phyloP scores from a whole-genome alignment of 2,329 filamentous ascomycete genomes.

The Sordariomycetes sp. region DNA sequence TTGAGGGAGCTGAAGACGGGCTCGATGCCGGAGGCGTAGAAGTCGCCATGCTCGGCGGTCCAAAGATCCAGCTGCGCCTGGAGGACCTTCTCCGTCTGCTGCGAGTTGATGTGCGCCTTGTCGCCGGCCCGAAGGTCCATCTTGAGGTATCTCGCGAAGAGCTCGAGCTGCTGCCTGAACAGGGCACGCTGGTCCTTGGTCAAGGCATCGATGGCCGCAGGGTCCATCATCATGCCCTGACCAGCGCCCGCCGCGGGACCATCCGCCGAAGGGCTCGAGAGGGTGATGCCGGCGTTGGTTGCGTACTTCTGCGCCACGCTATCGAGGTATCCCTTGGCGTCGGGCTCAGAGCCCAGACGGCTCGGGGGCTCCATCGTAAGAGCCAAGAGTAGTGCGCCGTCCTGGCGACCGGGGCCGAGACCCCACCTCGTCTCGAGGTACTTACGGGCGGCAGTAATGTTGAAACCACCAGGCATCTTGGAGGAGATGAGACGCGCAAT shows the following conservation, averaged over 20 bases:
- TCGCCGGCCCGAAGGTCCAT: conserved; percentile 94
- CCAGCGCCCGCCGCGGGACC: conserved; percentile 56
- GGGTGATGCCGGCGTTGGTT: conserved; percentile 64
- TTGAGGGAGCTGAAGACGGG: conserved; percentile 89
- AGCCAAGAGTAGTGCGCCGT: conserved; percentile 76
- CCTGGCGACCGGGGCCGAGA: conserved; percentile 72
- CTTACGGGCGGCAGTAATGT: conserved; percentile 90
- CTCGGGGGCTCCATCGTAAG: conserved; percentile 86
- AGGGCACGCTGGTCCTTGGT: conserved; percentile 93
- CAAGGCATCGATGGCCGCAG: conserved; percentile 86
- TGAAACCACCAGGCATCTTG: conserved; percentile 99
- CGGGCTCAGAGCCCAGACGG: conserved; percentile 76
- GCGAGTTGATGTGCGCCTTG: conserved; percentile 75
- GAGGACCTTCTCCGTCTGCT: conserved; percentile 75
- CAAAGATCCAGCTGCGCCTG: conserved; percentile 92
- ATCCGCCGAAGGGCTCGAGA: conserved; percentile 63
- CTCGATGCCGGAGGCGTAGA: conserved; percentile 89
- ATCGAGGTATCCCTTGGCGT: conserved; percentile 88
- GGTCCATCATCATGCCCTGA: conserved; percentile 99
- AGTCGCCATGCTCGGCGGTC: conserved; percentile 90
- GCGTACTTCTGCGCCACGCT: conserved; percentile 85
- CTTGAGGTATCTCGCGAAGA: conserved; percentile 91
- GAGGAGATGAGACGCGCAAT: conserved; percentile 93
- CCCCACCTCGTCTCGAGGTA: conserved; percentile 94
- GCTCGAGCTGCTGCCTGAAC: conserved; percentile 96